A percentile compares a stretch with the other conserved stretches of the same genome.
These are phyloP conservation scores for Colletotrichum tabaci DNA, from an alignment of 2,329 filamentous ascomycete genomes.

Conservation along the genomic window DNA sequence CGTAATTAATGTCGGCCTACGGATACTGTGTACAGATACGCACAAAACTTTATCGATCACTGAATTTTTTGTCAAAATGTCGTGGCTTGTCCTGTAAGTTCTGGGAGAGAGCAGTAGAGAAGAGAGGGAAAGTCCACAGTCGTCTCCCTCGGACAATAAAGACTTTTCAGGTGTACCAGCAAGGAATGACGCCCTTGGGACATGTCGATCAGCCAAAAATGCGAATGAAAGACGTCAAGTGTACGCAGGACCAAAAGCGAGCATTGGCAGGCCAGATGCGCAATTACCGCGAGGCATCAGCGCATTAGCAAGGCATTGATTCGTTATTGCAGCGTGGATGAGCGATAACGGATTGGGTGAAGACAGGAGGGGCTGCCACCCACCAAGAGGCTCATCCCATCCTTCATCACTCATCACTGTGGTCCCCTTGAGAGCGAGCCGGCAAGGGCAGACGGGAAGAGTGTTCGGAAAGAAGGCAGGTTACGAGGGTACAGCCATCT, in stretches of 20 bases:
- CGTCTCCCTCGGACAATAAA: neutral
- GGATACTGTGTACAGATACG: neutral
- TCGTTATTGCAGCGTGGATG: conserved; percentile 8
- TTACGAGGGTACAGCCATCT: conserved; percentile 19
- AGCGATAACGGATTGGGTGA: conserved; percentile 27
- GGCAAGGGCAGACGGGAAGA: conserved; percentile 13
- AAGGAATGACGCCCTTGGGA: conserved; percentile 15
- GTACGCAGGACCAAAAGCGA: conserved; percentile 16
- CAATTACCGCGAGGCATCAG: conserved; percentile 33
- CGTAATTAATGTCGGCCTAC: neutral
- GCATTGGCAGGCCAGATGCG: conserved; percentile 31
- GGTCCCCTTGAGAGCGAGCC: neutral
- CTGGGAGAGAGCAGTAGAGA: too few species aligned
- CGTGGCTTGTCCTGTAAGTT: neutral
- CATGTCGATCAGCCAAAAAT: conserved; percentile 30
- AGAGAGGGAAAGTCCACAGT: neutral
- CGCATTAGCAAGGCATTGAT: conserved; percentile 10
- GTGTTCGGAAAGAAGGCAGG: conserved; percentile 15
- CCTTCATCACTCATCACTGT: neutral
- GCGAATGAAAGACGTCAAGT: conserved; percentile 33
- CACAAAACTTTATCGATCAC: neutral
- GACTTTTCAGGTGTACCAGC: neutral
- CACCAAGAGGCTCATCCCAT: too few species aligned
- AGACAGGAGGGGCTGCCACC: too few species aligned
- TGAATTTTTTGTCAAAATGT: neutral